phyloP scores from a whole-genome alignment of 2,329 filamentous ascomycete genomes.

The Pseudomassariella vexata region DNA sequence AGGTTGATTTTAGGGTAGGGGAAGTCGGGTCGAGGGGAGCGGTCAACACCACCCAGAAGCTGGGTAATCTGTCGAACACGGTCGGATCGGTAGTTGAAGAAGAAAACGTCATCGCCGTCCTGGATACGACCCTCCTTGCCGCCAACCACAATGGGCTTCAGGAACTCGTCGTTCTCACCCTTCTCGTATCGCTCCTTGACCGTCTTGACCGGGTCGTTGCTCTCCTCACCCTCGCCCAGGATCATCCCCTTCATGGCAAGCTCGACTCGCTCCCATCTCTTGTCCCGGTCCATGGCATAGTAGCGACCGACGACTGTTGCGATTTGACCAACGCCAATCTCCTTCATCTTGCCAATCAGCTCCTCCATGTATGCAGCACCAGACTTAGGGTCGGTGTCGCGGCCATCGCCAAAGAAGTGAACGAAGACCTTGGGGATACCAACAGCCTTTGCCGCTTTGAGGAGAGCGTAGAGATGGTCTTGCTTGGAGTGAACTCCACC shows the following conservation, averaged over 20 bases:
- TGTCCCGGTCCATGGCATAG: constrained; percentile 99
- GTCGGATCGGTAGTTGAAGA: constrained; percentile 99
- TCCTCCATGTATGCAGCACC: constrained; percentile 82
- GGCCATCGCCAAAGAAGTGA: constrained; percentile 97
- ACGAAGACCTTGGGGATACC: constrained; percentile 89
- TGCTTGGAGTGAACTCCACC: constrained; percentile 97
- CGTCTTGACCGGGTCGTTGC: constrained; percentile 76
- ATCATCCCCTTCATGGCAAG: constrained; percentile 83
- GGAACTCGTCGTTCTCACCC: constrained; percentile 91
- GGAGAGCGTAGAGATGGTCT: constrained; percentile 80
- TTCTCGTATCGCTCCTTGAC: constrained; percentile 84
- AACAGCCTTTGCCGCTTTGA: constrained; percentile 85
- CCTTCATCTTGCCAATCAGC: constrained; percentile 72
- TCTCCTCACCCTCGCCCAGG: constrained; percentile 79
- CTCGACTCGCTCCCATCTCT: constrained; percentile 96
- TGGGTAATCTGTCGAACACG: constrained; percentile 95
- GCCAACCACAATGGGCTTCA: constrained; percentile 93
- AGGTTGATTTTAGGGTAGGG: constrained; percentile 87
- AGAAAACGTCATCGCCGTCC: constrained; percentile 92
- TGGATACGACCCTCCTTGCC: constrained; percentile 82
- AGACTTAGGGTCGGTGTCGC: constrained; percentile 96
- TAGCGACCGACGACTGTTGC: constrained; percentile 93
- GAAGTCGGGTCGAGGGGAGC: constrained; percentile 85
- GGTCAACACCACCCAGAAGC: constrained; percentile 85
- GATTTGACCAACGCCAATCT: constrained; percentile 80